Conservation (phyloP, 352 stramenopile species). For the Globisporangium alternatum region DNA sequence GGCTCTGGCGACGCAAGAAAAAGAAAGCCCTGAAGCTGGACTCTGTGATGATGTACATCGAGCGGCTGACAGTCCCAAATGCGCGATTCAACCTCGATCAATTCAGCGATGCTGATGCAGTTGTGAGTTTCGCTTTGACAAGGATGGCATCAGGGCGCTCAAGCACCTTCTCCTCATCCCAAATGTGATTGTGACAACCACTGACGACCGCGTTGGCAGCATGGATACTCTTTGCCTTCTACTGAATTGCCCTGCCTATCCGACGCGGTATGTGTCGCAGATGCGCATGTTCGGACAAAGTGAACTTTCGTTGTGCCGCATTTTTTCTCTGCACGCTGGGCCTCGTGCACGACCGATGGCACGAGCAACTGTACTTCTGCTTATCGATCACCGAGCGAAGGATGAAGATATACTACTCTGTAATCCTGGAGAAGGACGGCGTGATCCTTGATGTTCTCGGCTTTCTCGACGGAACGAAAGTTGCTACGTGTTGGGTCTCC, state of each 20-base stretch:
- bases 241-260: background rate
- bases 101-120: too few species aligned
- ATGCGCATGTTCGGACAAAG: background rate
- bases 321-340: background rate
- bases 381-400: background rate
- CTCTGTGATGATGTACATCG: too few species aligned
- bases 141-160: background rate
- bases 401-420: background rate
- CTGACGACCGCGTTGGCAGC: background rate
- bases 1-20: too few species aligned
- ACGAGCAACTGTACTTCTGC: background rate
- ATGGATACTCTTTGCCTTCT: background rate
- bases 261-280: background rate
- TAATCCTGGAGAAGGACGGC: background rate
- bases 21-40: too few species aligned
- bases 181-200: background rate
- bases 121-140: background rate
- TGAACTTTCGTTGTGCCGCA: background rate
- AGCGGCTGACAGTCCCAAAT: too few species aligned
- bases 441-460: background rate
- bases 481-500: background rate
- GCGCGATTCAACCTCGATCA: too few species aligned
- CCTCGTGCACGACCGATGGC: background rate
- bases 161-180: background rate
- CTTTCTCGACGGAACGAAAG: background rate